Conservation (phyloP, 768 basidiomycete genomes). For the Cystoderma amianthinum region DNA sequence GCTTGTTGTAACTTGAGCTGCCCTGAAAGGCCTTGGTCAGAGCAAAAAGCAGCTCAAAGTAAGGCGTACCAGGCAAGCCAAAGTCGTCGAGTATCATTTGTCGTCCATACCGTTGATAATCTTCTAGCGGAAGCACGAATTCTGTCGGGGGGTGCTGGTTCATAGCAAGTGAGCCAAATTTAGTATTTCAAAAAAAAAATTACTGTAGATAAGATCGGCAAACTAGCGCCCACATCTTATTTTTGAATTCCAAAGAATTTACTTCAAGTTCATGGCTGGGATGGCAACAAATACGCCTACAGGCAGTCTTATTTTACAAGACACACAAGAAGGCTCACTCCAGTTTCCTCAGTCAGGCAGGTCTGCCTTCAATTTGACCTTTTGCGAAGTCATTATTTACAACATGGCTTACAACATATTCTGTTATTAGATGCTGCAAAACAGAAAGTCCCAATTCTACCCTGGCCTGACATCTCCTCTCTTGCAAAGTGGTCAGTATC, state of each 20-base stretch:
- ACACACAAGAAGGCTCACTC: constrained; percentile 20
- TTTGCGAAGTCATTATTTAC: too few relatives aligned
- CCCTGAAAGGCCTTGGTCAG: constrained; percentile 34
- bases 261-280: too few relatives aligned
- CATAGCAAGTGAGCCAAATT: neutral
- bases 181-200: too few relatives aligned
- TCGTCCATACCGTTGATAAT: constrained; percentile 89
- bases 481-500: constrained; percentile 96
- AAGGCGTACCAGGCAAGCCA: constrained; percentile 65
- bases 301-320: constrained; percentile 8
- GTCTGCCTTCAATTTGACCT: too few relatives aligned
- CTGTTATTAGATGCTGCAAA: constrained; percentile 1
- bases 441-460: constrained; percentile 43
- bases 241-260: too few relatives aligned
- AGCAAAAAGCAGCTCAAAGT: constrained; percentile 5
- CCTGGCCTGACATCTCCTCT: constrained; percentile 81
- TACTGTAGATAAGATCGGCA: neutral
- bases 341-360: constrained; percentile 25
- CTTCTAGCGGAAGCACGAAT: constrained; percentile 37
- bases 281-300: constrained; percentile 3
- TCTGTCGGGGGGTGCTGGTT: neutral
- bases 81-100: constrained; percentile 94
- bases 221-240: too few relatives aligned
- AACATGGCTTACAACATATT: constrained; percentile 10
- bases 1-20: constrained; percentile 76